These are phyloP conservation scores for Candida nitratophila DNA, from an alignment of 805 yeast species.

Conservation along the genomic window DNA sequence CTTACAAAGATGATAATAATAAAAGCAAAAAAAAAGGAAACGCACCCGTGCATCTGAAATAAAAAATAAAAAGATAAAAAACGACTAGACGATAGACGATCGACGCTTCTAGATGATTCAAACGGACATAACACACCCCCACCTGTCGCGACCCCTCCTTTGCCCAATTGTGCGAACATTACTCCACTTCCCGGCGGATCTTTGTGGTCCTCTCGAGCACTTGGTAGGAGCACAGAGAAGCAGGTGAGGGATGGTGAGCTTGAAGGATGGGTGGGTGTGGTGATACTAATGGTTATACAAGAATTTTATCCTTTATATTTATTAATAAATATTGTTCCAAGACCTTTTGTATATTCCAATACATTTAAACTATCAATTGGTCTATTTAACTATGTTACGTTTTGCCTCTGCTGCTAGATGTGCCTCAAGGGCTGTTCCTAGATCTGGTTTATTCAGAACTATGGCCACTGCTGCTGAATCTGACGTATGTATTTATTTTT, in stretches of 20 bases:
- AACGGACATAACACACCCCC: too few species aligned
- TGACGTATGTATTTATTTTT: conserved; percentile 15
- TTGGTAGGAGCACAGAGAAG: neutral
- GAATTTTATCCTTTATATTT: neutral
- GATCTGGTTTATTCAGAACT: conserved; percentile 16
- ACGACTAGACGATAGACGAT: too few species aligned
- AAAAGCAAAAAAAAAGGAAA: too few species aligned
- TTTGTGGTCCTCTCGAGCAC: conserved; percentile 2
- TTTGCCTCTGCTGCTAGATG: conserved; percentile 11
- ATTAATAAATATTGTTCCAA: too few species aligned
- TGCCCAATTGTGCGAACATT: neutral
- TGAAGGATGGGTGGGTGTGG: too few species aligned
- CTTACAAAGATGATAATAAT: too few species aligned
- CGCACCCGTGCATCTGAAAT: too few species aligned
- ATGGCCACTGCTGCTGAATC: conserved; percentile 24
- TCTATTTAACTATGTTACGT: conserved; percentile 13
- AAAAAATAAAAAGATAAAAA: too few species aligned
- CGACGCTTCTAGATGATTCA: too few species aligned
- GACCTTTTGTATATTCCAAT: neutral
- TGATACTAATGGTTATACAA: too few species aligned
- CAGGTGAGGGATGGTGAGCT: neutral
- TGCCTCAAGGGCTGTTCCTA: conserved; percentile 12
- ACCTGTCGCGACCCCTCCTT: too few species aligned
- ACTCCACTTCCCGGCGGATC: conserved; percentile 1
- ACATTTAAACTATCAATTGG: neutral